A percentile compares a stretch with the other conserved stretches of the same genome.
Conservation (phyloP, 2,329 filamentous ascomycete genomes). For the Scedosporium apiospermum region DNA sequence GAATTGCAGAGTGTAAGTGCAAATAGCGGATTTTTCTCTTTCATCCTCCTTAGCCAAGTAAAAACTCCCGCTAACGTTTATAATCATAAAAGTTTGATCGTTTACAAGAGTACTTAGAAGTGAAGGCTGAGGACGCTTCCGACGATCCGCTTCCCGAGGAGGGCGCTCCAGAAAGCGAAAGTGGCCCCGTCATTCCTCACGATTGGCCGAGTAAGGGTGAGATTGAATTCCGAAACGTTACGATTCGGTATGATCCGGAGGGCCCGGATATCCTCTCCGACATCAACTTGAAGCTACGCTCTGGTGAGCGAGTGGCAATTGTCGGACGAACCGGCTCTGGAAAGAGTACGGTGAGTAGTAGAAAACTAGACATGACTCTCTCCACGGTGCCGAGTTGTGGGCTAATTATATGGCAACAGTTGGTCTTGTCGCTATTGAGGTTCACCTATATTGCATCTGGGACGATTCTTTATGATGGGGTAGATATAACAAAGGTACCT, state of each 20-base stretch:
- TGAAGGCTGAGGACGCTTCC: conserved; percentile 23
- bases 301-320: conserved; percentile 61
- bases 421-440: conserved; percentile 35
- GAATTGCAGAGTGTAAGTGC: conserved; percentile 33
- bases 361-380: background rate
- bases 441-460: conserved; percentile 32
- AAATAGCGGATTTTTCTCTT: no score
- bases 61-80: conserved; percentile 9
- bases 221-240: conserved; percentile 27
- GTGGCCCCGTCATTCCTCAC: conserved; percentile 15
- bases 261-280: conserved; percentile 30
- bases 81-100: conserved; percentile 21
- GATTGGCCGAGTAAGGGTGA: conserved; percentile 25
- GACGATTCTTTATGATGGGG: conserved; percentile 33
- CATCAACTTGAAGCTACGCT: conserved; percentile 32
- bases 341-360: conserved; percentile 54
- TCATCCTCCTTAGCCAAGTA: background rate
- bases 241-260: conserved; percentile 25
- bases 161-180: conserved; percentile 18
- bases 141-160: conserved; percentile 18
- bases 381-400: background rate
- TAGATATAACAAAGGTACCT: conserved; percentile 33
- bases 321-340: conserved; percentile 67
- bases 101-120: conserved; percentile 24
- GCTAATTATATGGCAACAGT: conserved; percentile 8